Evolutionary conservation across 2,329 filamentous ascomycete species (phyloP).

Genomic region (Talaromyces piceae): DNA sequence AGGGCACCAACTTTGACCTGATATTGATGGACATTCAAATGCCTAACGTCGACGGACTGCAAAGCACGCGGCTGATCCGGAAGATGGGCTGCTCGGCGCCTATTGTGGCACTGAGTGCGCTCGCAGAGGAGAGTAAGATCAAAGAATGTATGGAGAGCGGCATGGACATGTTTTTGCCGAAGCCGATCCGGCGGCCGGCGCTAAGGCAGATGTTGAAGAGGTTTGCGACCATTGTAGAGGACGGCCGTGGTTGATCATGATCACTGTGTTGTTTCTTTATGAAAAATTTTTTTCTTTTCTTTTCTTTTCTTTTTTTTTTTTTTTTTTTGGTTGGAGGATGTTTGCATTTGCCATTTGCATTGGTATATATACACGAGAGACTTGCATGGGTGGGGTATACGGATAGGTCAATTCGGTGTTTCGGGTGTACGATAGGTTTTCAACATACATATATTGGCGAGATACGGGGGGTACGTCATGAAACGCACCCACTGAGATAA

Average conservation of each 20-base stretch:
- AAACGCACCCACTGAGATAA: too few species aligned
- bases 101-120: conserved; percentile 85
- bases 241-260: conserved; percentile 2
- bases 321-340: background rate
- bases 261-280: background rate
- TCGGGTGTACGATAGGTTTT: background rate
- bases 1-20: conserved; percentile 66
- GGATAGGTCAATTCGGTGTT: background rate
- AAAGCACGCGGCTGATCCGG: conserved; percentile 77
- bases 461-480: background rate
- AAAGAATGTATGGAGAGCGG: conserved; percentile 80
- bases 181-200: conserved; percentile 71
- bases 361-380: background rate
- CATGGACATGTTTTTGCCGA: conserved; percentile 81
- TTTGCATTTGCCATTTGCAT: background rate
- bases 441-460: background rate
- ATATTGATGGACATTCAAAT: conserved; percentile 97
- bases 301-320: background rate
- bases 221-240: conserved; percentile 68
- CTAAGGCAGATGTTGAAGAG: conserved; percentile 78
- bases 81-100: conserved; percentile 79
- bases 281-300: background rate
- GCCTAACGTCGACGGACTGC: conserved; percentile 84
- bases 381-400: background rate
- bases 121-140: conserved; percentile 82